phyloP scores from a whole-genome alignment of 352 stramenopile genomes.

The Elongisporangium prolatum region DNA sequence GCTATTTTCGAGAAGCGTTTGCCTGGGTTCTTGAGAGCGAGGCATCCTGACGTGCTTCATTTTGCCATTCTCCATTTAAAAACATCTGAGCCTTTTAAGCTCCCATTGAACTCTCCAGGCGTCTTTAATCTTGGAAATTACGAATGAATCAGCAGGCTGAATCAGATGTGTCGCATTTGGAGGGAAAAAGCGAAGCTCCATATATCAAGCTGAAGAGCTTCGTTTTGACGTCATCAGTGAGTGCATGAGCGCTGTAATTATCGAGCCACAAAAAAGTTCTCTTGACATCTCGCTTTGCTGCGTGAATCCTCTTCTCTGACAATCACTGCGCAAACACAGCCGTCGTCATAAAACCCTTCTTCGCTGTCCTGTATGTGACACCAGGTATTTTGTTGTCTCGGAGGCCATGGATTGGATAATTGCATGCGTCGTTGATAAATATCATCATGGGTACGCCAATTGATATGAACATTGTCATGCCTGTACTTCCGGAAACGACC shows the following conservation, averaged over 20 bases:
- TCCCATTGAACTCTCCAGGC: neutral
- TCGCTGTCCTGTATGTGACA: conserved; percentile 1
- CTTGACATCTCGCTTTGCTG: neutral
- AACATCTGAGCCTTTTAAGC: too few relatives aligned
- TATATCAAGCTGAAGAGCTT: neutral
- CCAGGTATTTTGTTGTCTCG: conserved; percentile 1
- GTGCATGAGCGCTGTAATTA: conserved; percentile 1
- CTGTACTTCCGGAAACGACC: conserved; percentile 2
- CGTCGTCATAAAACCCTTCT: conserved; percentile 3
- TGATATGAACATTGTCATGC: conserved; percentile 1
- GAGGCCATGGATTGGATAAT: conserved; percentile 1
- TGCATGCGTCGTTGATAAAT: conserved; percentile 1
- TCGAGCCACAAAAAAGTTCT: neutral
- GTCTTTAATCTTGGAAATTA: conserved; percentile 3
- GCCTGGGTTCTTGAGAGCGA: too few relatives aligned
- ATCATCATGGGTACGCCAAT: conserved; percentile 2
- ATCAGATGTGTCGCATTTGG: conserved; percentile 2
- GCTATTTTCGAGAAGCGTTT: too few relatives aligned
- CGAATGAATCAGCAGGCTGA: conserved; percentile 1
- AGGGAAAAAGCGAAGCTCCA: conserved; percentile 1
- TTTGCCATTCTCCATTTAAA: too few relatives aligned
- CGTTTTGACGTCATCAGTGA: neutral
- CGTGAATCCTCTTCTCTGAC: neutral
- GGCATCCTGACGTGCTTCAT: too few relatives aligned
- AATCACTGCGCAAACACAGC: neutral